phyloP scores from a whole-genome alignment of 768 basidiomycete genomes.

The Kwoniella dejecticola region DNA sequence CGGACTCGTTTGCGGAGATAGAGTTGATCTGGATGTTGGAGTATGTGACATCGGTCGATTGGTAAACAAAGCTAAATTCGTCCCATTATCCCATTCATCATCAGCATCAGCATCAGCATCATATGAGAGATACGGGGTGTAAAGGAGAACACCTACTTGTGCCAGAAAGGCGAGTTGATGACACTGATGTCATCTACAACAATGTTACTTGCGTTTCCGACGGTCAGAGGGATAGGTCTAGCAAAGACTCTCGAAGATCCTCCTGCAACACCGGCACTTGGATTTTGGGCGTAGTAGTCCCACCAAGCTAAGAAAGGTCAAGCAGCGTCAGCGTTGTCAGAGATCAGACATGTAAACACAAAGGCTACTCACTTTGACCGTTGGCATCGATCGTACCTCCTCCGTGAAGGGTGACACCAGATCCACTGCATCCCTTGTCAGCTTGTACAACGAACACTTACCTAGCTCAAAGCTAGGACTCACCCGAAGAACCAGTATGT shows the following conservation, averaged over 20 bases:
- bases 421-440: slow-evolving; percentile 9
- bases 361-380: slow-evolving; percentile 59
- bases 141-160: slow-evolving; percentile 24
- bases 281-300: slow-evolving; percentile 49
- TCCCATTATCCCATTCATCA: too few relatives aligned
- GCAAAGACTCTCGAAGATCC: slow-evolving; percentile 59
- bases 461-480: neutral
- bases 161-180: slow-evolving; percentile 59
- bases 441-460: neutral
- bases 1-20: slow-evolving; percentile 31
- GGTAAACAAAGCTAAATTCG: slow-evolving; percentile 59
- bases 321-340: neutral
- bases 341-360: too few relatives aligned
- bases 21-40: slow-evolving; percentile 54
- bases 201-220: slow-evolving; percentile 62
- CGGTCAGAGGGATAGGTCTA: slow-evolving; percentile 63
- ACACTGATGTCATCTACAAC: slow-evolving; percentile 58
- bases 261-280: slow-evolving; percentile 57
- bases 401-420: slow-evolving; percentile 57
- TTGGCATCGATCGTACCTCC: slow-evolving; percentile 69
- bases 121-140: neutral
- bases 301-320: slow-evolving; percentile 52
- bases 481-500: slow-evolving; percentile 37
- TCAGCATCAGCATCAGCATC: neutral
- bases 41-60: slow-evolving; percentile 59